Base-by-base conservation (phyloP, 2,329 filamentous ascomycete genomes). In the Tolypocladium ophioglossoides region DNA sequence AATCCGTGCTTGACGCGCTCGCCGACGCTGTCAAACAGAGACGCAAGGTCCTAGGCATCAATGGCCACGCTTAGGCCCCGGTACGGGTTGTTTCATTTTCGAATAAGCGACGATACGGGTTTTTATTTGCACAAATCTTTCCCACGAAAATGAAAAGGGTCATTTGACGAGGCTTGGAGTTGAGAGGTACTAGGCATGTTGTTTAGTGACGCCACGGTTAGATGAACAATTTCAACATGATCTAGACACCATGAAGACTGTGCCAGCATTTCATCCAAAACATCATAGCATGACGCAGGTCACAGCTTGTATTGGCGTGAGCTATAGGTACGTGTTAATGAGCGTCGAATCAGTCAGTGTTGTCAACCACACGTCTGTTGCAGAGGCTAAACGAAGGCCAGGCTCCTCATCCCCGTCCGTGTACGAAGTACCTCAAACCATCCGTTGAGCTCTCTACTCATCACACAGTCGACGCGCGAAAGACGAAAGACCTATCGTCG, bases 1-100 rank as follows among this genome's bases (percentile, higher is more conserved):
- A 91, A 63, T 73, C 75, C 0, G 86, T 92, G 2, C 82, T 97
- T 12, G 86, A 87, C 60, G 77, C 78, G 51, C 80, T 99, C 47
- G 92, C 92, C 20, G 79, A 84, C 52, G 88, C 91, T 32, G 89
- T 96, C 53, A 55, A 57, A 50, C 53, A 57, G 51, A 58, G 66
- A 52, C 66, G 65, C 53, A 63, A 66, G 40, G 59, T 65, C 27
- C 34, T 61, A 14, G 62, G 62, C 32, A 59, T 56, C 48, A 66
- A 66, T 41, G 52, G 56, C 32, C 50, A 55, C 7, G 51, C 53
- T 39, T 57, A 52, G 52, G 50, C 51, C 34, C 18, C 2, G 24
- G 14, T 4, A 16, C 24, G 41, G 16, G 16, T 5, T 46, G 24
- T 10, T 35, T 49, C 20, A 30, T 49, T 6, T 49, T 35, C 34